These are phyloP conservation scores for Metschnikowia cerradonensis DNA, from an alignment of 805 yeast species.

Conservation along the genomic window DNA sequence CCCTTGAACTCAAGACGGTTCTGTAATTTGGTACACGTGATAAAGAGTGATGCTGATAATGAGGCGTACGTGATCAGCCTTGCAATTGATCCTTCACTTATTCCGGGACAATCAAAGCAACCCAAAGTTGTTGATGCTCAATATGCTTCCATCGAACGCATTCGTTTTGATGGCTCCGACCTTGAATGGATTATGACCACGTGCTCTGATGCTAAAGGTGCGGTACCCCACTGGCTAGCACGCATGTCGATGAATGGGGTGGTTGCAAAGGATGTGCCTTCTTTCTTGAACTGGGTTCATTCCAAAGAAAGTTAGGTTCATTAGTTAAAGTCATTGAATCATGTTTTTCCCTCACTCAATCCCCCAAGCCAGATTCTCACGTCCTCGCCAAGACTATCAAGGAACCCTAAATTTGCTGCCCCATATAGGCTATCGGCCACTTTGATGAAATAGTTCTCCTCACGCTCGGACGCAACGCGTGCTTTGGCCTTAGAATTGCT, in stretches of 20 bases:
- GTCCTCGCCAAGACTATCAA: constrained; percentile 41
- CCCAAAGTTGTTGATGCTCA: constrained; percentile 24
- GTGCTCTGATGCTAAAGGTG: constrained; percentile 37
- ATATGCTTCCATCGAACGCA: constrained; percentile 36
- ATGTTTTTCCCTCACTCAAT: constrained; percentile 10
- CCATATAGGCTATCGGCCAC: constrained; percentile 26
- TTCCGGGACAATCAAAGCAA: constrained; percentile 10
- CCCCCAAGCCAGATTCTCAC: constrained; percentile 39
- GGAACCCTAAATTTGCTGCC: constrained; percentile 32
- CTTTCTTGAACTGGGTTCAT: constrained; percentile 30
- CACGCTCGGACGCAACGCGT: constrained; percentile 8
- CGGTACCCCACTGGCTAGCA: constrained; percentile 35
- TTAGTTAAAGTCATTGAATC: neutral
- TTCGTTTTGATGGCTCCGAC: constrained; percentile 19
- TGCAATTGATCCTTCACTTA: constrained; percentile 28
- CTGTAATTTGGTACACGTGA: constrained; percentile 33
- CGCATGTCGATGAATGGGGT: constrained; percentile 28
- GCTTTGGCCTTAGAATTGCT: constrained; percentile 22
- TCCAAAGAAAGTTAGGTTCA: neutral
- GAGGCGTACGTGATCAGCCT: constrained; percentile 31
- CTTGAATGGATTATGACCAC: constrained; percentile 40
- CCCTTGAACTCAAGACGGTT: constrained; percentile 35
- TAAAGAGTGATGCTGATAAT: constrained; percentile 13
- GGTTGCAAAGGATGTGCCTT: constrained; percentile 39
- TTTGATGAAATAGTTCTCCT: constrained; percentile 11